These are phyloP conservation scores for Leccinellum rugosiceps DNA, from an alignment of 768 basidiomycete species.

Conservation along the genomic window DNA sequence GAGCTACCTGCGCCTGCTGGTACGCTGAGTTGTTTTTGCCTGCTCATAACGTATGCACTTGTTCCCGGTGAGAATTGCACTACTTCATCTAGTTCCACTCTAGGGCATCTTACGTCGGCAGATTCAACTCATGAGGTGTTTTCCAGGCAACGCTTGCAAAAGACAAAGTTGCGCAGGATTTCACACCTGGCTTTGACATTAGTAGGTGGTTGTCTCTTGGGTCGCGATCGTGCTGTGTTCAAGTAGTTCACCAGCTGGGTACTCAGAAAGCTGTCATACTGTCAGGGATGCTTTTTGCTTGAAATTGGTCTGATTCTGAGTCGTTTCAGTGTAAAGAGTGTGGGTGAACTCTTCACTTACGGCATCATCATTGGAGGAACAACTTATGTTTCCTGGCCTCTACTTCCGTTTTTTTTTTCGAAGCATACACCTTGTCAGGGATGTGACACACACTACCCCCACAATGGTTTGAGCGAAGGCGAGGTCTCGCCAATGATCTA, in stretches of 20 bases:
- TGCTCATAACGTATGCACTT: slow-evolving; percentile 21
- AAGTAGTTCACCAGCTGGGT: too few species aligned
- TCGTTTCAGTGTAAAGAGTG: slow-evolving; percentile 11
- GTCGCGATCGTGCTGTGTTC: too few species aligned
- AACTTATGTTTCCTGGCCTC: slow-evolving; percentile 23
- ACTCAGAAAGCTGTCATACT: too few species aligned
- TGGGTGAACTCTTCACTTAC: slow-evolving; percentile 24
- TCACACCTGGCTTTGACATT: too few species aligned
- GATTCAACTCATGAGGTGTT: slow-evolving; percentile 30
- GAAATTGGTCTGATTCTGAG: slow-evolving; percentile 21
- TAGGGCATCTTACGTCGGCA: slow-evolving; percentile 29
- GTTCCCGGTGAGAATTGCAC: background rate
- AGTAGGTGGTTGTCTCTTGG: too few species aligned
- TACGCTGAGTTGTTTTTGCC: too few species aligned
- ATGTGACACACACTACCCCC: slow-evolving; percentile 33
- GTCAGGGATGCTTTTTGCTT: slow-evolving; percentile 26
- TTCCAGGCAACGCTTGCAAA: slow-evolving; percentile 30
- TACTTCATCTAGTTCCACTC: background rate
- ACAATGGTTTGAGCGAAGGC: slow-evolving; percentile 33
- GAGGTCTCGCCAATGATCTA: slow-evolving; percentile 33
- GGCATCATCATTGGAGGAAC: slow-evolving; percentile 31
- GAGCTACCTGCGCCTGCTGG: background rate
- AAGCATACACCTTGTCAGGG: background rate
- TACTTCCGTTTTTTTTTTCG: background rate
- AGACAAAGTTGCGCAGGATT: slow-evolving; percentile 20